phyloP scores from a whole-genome alignment of 2,329 filamentous ascomycete species.

The Dendrostoma leiphaemia region DNA sequence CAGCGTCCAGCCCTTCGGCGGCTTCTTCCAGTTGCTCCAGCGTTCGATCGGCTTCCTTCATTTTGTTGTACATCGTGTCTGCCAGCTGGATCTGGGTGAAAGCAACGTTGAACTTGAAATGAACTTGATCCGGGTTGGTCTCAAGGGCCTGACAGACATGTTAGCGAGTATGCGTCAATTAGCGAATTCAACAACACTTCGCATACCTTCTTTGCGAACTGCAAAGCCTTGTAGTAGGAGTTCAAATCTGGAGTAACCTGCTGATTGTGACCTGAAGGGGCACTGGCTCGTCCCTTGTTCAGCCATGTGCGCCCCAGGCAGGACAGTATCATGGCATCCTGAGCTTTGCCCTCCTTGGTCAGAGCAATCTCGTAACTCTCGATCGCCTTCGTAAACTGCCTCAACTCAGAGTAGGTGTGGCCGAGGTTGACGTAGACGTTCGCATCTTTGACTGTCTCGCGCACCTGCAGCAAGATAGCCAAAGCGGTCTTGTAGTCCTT shows the following conservation, averaged over 20 bases:
- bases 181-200: constrained; percentile 22
- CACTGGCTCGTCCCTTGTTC: constrained; percentile 63
- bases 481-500: constrained; percentile 83
- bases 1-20: constrained; percentile 75
- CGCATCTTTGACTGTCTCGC: constrained; percentile 84
- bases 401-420: constrained; percentile 86
- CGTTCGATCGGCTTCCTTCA: constrained; percentile 74
- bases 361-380: constrained; percentile 91
- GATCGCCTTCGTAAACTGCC: constrained; percentile 87
- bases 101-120: constrained; percentile 96
- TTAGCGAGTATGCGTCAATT: constrained; percentile 8
- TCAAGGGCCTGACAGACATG: constrained; percentile 59
- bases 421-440: constrained; percentile 91
- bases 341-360: constrained; percentile 69
- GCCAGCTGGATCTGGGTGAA: constrained; percentile 97
- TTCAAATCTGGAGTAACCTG: constrained; percentile 45
- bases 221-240: constrained; percentile 54
- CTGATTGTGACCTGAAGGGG: constrained; percentile 33
- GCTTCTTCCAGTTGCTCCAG: constrained; percentile 80
- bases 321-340: constrained; percentile 76
- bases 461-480: constrained; percentile 84
- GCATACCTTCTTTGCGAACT: constrained; percentile 62
- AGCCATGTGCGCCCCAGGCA: constrained; percentile 89
- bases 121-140: constrained; percentile 77
- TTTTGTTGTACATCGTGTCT: constrained; percentile 65